These are phyloP conservation scores for Cladorrhinum samala DNA, from an alignment of 495 filamentous ascomycete genomes.

Conservation along the genomic window DNA sequence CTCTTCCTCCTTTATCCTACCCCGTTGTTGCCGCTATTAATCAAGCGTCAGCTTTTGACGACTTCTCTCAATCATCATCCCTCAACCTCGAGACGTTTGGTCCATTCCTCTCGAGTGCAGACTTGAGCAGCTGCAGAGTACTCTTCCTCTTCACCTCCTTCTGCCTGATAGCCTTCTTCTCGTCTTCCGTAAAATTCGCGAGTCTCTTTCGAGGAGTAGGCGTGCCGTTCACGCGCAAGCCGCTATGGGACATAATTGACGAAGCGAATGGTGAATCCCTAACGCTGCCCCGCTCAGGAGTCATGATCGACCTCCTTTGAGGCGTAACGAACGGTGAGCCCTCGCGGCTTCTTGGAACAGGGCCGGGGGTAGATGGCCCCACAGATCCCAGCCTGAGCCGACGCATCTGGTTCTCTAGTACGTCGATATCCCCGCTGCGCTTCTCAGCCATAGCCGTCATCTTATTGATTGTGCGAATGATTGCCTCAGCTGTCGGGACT, in stretches of 20 bases:
- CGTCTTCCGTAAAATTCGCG: slow-evolving; percentile 45
- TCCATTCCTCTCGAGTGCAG: slow-evolving; percentile 32
- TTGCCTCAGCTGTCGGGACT: slow-evolving; percentile 80
- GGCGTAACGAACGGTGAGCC: slow-evolving; percentile 58
- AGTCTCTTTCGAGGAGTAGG: slow-evolving; percentile 47
- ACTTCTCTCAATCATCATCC: slow-evolving; percentile 30
- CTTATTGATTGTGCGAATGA: slow-evolving; percentile 81
- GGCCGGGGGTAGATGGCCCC: slow-evolving; percentile 13
- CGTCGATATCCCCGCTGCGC: slow-evolving; percentile 77
- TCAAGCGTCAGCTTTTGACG: too few species aligned
- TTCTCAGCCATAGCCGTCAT: slow-evolving; percentile 89
- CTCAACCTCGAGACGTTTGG: slow-evolving; percentile 30
- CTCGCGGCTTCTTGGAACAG: slow-evolving; percentile 45
- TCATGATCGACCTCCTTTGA: slow-evolving; percentile 48
- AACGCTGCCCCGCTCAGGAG: slow-evolving; percentile 50
- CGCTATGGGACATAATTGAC: slow-evolving; percentile 38
- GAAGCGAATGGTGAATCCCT: slow-evolving; percentile 40
- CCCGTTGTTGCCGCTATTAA: too few species aligned
- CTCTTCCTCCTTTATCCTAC: too few species aligned
- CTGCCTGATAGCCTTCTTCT: slow-evolving; percentile 42
- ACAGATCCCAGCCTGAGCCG: slow-evolving; percentile 54
- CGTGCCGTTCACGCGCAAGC: slow-evolving; percentile 30
- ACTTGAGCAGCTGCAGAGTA: slow-evolving; percentile 25
- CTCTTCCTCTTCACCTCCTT: slow-evolving; percentile 20
- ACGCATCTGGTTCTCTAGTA: slow-evolving; percentile 78